Evolutionary conservation across 2,329 filamentous ascomycete genomes (phyloP).

Genomic region (Zasmidium citrigriseum): DNA sequence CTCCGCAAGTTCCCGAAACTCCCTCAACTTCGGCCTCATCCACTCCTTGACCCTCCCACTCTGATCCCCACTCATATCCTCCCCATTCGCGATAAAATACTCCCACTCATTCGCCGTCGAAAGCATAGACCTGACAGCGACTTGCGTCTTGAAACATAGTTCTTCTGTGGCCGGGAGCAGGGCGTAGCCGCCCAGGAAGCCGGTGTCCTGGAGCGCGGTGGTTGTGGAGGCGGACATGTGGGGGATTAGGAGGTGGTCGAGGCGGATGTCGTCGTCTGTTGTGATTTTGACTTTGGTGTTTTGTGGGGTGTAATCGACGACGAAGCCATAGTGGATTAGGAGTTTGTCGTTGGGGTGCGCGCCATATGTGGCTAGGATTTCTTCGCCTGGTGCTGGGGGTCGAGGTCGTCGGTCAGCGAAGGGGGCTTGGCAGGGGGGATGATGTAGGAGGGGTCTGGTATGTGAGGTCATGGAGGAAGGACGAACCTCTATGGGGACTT

Average conservation of each 20-base stretch:
- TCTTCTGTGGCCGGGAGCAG: constrained; percentile 32
- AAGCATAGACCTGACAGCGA: constrained; percentile 40
- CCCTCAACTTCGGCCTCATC: constrained; percentile 23
- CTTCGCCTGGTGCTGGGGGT: constrained; percentile 33
- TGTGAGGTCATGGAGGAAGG: background rate
- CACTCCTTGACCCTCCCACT: constrained; percentile 26
- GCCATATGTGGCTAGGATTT: constrained; percentile 71
- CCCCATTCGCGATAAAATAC: constrained; percentile 39
- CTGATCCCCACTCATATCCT: constrained; percentile 34
- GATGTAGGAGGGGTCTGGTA: background rate
- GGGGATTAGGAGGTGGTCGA: constrained; percentile 46
- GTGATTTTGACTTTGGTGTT: background rate
- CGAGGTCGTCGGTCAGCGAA: background rate
- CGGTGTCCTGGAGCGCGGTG: constrained; percentile 42
- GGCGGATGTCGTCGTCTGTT: constrained; percentile 40
- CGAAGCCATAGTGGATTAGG: constrained; percentile 65
- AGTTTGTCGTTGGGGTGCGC: constrained; percentile 71
- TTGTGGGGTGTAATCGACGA: constrained; percentile 27
- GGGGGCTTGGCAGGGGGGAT: background rate
- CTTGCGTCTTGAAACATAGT: constrained; percentile 49
- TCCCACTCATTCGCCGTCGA: constrained; percentile 40
- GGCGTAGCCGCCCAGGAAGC: constrained; percentile 42
- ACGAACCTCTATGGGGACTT: constrained; percentile 2
- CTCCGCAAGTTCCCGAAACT: constrained; percentile 23
- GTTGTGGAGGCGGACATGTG: constrained; percentile 35